Evolutionary conservation across 202 grass and related monocot species (phyloP), one percentile per base, ranked within the genome.

Genomic region (Sporobolus alterniflorus): DNA sequence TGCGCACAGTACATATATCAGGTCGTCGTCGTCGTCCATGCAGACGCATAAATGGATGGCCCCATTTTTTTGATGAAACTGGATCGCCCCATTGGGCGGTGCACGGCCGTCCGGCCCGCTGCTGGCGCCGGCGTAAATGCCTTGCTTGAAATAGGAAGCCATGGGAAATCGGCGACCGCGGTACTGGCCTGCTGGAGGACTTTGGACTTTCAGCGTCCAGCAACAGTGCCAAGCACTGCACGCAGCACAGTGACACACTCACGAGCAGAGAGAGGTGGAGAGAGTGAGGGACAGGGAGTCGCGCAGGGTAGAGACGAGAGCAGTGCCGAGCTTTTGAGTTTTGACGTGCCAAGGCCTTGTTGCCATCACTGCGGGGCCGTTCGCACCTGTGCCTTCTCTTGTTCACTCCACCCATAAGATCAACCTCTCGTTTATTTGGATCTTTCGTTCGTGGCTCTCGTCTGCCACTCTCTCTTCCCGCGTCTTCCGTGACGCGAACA

Each of bases 291-390:
- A 17, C 75, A 65, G 74, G 55, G 73, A 46, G 54, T 40, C 74
- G 32, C 74, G 11, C 78, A 31, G 54, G 14, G 9, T 44, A 4
- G 29, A 22, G 30, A 50, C 39, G 26, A 39, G 48, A 78, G 74
- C 71, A 71, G 57, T 46, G 18, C n/a, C n/a, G 69, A 36, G 54
- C 84, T 75, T 69, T 47, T 47, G 76, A 16, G 77, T 75, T 69
- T 47, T 47, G 76, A 16, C 28, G 62, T 62, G 78, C 78, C 78
- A 70, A 59, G 51, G 66, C 64, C 34, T 69, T 80, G 64, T 14
- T 18, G 50, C 39, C 77, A 69, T 80, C 77, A 80, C 69, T 80
- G 66, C 65, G 9, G 41, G 60, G 60, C 60, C 60, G 16, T n/a
- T 0, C 29, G n/a, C 29, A 3, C 49, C 32, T 28, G n/a, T 63